A percentile compares a stretch with the other conserved stretches of the same genome.
phyloP scores from a whole-genome alignment of 352 stramenopile genomes.

The Elongisporangium anandrum region DNA sequence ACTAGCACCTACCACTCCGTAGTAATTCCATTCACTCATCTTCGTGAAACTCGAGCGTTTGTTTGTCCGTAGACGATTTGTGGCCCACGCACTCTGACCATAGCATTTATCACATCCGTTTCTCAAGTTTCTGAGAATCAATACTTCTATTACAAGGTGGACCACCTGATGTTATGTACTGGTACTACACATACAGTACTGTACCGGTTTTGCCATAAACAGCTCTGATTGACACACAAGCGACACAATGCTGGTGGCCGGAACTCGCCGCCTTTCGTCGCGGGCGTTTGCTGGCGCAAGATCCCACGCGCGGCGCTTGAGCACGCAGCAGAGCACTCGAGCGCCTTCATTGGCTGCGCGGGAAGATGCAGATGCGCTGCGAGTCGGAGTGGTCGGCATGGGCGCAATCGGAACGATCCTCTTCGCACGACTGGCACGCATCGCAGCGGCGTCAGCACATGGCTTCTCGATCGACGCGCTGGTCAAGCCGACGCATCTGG shows the following conservation, averaged over 20 bases:
- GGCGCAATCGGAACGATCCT: constrained; percentile 73
- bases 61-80: too few relatives aligned
- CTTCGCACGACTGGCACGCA: constrained; percentile 42
- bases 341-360: not conserved
- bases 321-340: not conserved
- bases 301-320: not conserved
- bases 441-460: constrained; percentile 11
- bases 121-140: too few relatives aligned
- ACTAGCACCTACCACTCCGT: too few relatives aligned
- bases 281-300: not conserved
- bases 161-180: too few relatives aligned
- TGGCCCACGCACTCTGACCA: too few relatives aligned
- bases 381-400: constrained; percentile 57
- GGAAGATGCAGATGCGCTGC: constrained; percentile 11
- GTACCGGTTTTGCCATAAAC: too few relatives aligned
- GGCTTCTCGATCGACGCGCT: constrained; percentile 35
- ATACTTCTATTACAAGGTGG: too few relatives aligned
- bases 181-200: too few relatives aligned
- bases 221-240: not conserved
- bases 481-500: constrained; percentile 42
- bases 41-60: too few relatives aligned
- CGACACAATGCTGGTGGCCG: not conserved
- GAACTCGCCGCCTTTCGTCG: not conserved
- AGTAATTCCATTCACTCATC: too few relatives aligned
- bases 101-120: too few relatives aligned